Evolutionary conservation across 73 alveolate species (phyloP), one percentile per base, ranked within the genome.

Genomic region (Symbiodinium natans): DNA sequence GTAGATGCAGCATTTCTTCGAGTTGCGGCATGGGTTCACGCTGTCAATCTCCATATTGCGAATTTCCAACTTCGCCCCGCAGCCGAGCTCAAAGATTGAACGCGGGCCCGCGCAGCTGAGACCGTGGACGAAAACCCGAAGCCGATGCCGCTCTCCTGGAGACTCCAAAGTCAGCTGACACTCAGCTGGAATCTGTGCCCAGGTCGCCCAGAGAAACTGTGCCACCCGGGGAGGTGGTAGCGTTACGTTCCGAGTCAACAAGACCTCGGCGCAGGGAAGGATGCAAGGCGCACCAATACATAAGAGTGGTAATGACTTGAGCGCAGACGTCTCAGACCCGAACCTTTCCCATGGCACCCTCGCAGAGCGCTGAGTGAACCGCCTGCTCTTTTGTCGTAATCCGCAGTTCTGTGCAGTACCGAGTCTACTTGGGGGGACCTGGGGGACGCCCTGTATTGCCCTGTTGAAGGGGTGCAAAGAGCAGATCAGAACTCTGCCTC

Each of bases 111-210:
- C 77, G 77, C 77, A 63, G 77, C 77, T 63, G 36, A 63, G 9
- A 34, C 77, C 77, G 34, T 63, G 77, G 36, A 63, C 77, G 25
- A 63, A 63, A 15, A 63, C 77, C 36, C 77, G 77, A 63, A 63
- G 77, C 17, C 77, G 77, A 63, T 34, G 77, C 15, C 77, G 25
- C 13, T 63, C 77, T 1, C 77, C 77, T 63, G 7, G 77, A 63
- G 77, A 63, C 31, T 63, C 77, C 29, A 63, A 34, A 63, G 25
- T 8, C 31, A 63, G 31, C 38, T 63, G 77, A 63, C 77, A 34
- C 31, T 29, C 77, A 63, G 77, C 77, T 27, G 77, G 77, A 63
- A 63, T 63, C 31, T 63, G 77, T 34, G 77, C 77, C 77, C 77
- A 63, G 7, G 77, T 63, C 34, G 77, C 77, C 77, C 77, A 63